Conservation (phyloP, 2,329 filamentous ascomycete genomes). For the Talaromyces sp. region DNA sequence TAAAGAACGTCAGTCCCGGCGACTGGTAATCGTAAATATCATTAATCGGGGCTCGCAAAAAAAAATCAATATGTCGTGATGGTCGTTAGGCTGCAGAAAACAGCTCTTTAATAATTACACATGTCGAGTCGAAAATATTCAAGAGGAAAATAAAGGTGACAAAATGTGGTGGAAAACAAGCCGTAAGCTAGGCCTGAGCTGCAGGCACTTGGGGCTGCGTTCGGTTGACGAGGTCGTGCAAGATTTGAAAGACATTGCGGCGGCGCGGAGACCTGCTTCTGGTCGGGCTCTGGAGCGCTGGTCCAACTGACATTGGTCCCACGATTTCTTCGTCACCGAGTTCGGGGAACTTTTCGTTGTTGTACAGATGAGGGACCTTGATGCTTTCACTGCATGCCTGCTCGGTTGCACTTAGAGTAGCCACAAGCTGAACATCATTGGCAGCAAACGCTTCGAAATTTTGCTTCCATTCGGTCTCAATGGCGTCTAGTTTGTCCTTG, state of each 20-base stretch:
- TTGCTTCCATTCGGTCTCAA: slow-evolving; percentile 68
- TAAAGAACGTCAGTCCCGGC: slow-evolving; percentile 9
- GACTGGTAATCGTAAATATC: slow-evolving; percentile 8
- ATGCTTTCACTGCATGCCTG: slow-evolving; percentile 48
- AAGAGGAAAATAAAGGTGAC: neutral
- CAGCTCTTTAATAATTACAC: neutral
- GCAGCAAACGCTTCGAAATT: slow-evolving; percentile 63
- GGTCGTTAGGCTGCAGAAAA: slow-evolving; percentile 6
- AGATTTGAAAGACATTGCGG: slow-evolving; percentile 41
- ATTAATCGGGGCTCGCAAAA: slow-evolving; percentile 1
- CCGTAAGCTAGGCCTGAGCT: slow-evolving; percentile 3
- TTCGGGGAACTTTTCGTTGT: slow-evolving; percentile 77
- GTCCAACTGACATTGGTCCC: slow-evolving; percentile 70
- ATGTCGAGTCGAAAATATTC: neutral
- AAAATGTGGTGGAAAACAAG: slow-evolving; percentile 1
- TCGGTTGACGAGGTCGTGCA: slow-evolving; percentile 38
- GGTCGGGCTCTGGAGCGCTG: slow-evolving; percentile 39
- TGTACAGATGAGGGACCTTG: slow-evolving; percentile 39
- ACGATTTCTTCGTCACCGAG: slow-evolving; percentile 90
- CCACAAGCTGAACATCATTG: slow-evolving; percentile 36
- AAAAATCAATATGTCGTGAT: slow-evolving; percentile 6
- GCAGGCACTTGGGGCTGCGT: slow-evolving; percentile 7
- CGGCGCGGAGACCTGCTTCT: slow-evolving; percentile 37
- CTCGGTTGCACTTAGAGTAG: slow-evolving; percentile 34
- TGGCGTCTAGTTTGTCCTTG: slow-evolving; percentile 81